These are phyloP conservation scores for Colletotrichum liaoningense DNA, from an alignment of 2,329 filamentous ascomycete species.

Conservation along the genomic window DNA sequence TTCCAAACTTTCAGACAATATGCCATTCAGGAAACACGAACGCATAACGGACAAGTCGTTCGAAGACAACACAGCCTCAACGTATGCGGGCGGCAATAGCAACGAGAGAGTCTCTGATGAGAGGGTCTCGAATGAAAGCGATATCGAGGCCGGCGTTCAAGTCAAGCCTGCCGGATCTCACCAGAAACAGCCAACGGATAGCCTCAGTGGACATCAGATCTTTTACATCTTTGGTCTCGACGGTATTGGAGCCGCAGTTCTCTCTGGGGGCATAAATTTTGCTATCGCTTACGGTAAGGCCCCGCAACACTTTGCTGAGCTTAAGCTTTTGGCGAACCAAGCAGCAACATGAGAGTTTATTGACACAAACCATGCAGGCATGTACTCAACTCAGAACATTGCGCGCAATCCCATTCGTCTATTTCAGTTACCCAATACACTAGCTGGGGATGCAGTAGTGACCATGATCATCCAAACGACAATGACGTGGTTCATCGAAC, in stretches of 20 bases:
- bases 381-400: constrained; percentile 56
- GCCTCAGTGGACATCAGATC: constrained; percentile 56
- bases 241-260: constrained; percentile 57
- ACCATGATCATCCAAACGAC: constrained; percentile 63
- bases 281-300: constrained; percentile 60
- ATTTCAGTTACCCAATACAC: constrained; percentile 62
- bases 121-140: not conserved
- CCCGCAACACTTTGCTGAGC: not conserved
- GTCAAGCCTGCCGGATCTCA: not conserved
- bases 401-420: constrained; percentile 54
- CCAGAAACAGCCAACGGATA: constrained; percentile 47
- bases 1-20: not conserved
- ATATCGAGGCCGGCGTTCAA: not conserved
- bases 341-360: not conserved
- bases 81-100: not conserved
- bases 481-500: constrained; percentile 64
- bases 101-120: not conserved
- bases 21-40: constrained; percentile 8
- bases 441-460: constrained; percentile 61
- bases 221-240: constrained; percentile 62
- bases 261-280: constrained; percentile 64
- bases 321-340: not conserved
- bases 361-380: constrained; percentile 47
- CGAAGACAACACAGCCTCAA: not conserved
- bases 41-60: not conserved